Base-by-base conservation (phyloP, 441 rosid genomes). In the Croton setiger region DNA sequence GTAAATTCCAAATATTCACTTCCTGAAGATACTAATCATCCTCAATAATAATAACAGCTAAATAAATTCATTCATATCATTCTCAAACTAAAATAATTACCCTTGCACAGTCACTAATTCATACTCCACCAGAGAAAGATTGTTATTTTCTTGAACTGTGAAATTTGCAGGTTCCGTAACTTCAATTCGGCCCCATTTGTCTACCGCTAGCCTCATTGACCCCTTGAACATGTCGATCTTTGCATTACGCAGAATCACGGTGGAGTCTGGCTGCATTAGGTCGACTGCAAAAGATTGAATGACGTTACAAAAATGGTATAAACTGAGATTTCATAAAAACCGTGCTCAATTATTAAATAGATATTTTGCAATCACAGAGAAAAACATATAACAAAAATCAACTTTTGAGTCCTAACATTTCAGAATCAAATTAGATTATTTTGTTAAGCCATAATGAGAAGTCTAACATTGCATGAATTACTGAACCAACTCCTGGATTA, bases 201-300 rank as follows among this genome's bases (percentile, higher is more conserved):
- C 98, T 56, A 92, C 97, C 0, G 92, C 93, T 48, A 93, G 84
- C 86, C 98, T 86, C 97, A 93, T 93, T 18, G 92, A 82, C 17
- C 97, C 85, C 79, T 93, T 93, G 84, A 93, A 92, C 98, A 92
- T 90, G 70, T 88, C 97, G 62, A 93, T 88, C 90, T 90, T 93
- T 3, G 98, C 93, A 74, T 93, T 93, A 0, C 96, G 86, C 64
- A 93, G 79, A 56, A 86, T 89, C 47, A 93, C 86, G 0, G 96
- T 90, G 27, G 78, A 64, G 0, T 90, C 98, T 0, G 84, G 80
- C 64, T 76, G 76, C 96, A 93, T 79, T 0, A 90, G 47, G 52
- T 93, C 97, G 67, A 87, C 98, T 90, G 82, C 72, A 83, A 33
- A 60, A 3, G 10, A 57, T 37, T 6, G 60, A 67, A 10, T 18